These are phyloP conservation scores for Yamadazyma buinensis DNA, from an alignment of 1,139 yeast species.

Conservation along the genomic window DNA sequence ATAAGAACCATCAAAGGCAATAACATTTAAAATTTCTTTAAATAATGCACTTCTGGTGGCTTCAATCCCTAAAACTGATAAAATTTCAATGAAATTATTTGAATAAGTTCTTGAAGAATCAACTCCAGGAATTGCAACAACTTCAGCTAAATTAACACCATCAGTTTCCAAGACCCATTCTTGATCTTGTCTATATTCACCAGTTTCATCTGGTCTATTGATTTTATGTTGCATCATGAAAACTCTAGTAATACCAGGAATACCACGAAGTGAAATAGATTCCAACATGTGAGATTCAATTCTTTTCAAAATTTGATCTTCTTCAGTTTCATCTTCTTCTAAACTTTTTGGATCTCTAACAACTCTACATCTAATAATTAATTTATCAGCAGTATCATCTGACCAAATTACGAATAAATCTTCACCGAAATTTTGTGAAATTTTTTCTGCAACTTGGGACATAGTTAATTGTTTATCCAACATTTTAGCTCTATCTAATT, in stretches of 20 bases:
- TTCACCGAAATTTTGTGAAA: conserved; percentile 88
- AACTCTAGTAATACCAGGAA: conserved; percentile 88
- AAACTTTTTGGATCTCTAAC: conserved; percentile 92
- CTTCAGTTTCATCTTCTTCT: conserved; percentile 96
- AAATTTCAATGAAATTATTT: conserved; percentile 92
- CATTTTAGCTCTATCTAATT: conserved; percentile 98
- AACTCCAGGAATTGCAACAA: conserved; percentile 92
- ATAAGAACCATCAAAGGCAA: conserved; percentile 99
- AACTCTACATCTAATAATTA: conserved; percentile 96
- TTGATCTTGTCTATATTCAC: conserved; percentile 83
- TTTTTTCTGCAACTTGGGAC: conserved; percentile 98
- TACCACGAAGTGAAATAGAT: conserved; percentile 92
- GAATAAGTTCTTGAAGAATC: conserved; percentile 88
- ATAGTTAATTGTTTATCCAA: conserved; percentile 95
- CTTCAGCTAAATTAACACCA: conserved; percentile 95
- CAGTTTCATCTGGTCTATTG: conserved; percentile 72
- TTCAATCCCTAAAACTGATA: conserved; percentile 95
- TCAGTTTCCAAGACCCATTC: conserved; percentile 99
- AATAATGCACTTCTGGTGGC: conserved; percentile 95
- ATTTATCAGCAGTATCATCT: conserved; percentile 96
- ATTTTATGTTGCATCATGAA: conserved; percentile 93
- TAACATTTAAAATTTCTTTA: conserved; percentile 91
- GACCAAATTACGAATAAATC: conserved; percentile 98
- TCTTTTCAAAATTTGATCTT: conserved; percentile 92
- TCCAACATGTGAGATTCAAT: conserved; percentile 97